Evolutionary conservation across 305 asterid species (phyloP).

Genomic region (Nicotiana rustica): DNA sequence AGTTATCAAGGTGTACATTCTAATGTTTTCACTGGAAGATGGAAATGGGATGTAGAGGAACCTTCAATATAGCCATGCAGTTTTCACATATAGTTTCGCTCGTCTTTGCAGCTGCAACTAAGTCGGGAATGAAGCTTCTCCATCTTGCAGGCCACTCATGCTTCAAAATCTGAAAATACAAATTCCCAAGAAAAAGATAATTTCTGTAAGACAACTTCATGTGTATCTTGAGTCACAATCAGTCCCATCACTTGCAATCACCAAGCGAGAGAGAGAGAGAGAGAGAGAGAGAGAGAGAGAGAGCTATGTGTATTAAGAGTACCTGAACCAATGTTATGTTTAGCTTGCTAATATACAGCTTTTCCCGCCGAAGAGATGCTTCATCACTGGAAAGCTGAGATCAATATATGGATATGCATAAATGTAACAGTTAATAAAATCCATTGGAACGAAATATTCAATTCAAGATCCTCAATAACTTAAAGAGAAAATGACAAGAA

Average conservation of each 20-base stretch:
- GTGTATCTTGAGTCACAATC: not conserved
- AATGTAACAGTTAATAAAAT: not conserved
- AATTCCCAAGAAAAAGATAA: constrained; percentile 33
- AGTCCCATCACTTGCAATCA: not conserved
- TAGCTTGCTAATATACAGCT: constrained; percentile 84
- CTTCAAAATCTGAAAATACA: constrained; percentile 79
- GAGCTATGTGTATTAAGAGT: constrained; percentile 29
- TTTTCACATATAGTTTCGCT: constrained; percentile 97
- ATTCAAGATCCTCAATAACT: not conserved
- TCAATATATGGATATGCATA: constrained; percentile 7
- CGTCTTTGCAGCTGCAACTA: constrained; percentile 95
- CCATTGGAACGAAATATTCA: not conserved
- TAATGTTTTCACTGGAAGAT: constrained; percentile 28
- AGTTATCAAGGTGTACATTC: constrained; percentile 37
- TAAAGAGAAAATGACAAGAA: constrained; percentile 10
- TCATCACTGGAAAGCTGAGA: constrained; percentile 93
- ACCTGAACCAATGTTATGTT: constrained; percentile 96
- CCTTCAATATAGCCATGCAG: constrained; percentile 97
- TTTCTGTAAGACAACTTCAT: constrained; percentile 13
- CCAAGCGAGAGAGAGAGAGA: not conserved
- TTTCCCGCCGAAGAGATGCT: constrained; percentile 83
- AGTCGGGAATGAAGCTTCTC: constrained; percentile 93
- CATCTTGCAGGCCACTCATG: constrained; percentile 98
- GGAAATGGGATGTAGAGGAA: constrained; percentile 35
- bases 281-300: not conserved